Evolutionary conservation across 1,139 yeast genomes (phyloP).

Genomic region (Torulaspora globosa): DNA sequence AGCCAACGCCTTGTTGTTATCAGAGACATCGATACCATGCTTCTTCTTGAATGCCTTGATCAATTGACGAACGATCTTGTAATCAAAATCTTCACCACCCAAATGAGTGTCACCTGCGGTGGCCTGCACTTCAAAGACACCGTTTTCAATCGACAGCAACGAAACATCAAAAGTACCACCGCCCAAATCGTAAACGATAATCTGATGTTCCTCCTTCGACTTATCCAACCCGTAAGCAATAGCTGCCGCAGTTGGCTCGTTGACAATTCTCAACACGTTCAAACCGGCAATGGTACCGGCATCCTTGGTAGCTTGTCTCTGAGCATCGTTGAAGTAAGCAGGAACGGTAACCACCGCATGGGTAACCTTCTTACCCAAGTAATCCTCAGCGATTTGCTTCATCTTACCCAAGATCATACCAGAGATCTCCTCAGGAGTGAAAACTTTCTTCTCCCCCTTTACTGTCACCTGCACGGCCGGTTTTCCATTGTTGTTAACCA

Average conservation of each 20-base stretch:
- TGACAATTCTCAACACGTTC: conserved; percentile 85
- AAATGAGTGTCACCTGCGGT: conserved; percentile 95
- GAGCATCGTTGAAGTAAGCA: conserved; percentile 95
- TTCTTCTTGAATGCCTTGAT: conserved; percentile 84
- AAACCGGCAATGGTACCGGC: conserved; percentile 94
- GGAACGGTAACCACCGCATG: conserved; percentile 97
- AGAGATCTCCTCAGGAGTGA: conserved; percentile 86
- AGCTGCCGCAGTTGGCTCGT: conserved; percentile 96
- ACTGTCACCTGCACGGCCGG: conserved; percentile 74
- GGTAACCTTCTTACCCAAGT: conserved; percentile 81
- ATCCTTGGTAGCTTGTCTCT: conserved; percentile 94
- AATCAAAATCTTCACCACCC: conserved; percentile 97
- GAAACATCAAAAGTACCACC: conserved; percentile 97
- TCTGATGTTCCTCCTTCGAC: conserved; percentile 81
- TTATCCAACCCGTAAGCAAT: conserved; percentile 93
- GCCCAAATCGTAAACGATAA: conserved; percentile 91
- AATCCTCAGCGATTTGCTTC: conserved; percentile 92
- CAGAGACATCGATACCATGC: conserved; percentile 69
- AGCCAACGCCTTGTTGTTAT: conserved; percentile 75
- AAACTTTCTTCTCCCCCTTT: conserved; percentile 63
- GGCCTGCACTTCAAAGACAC: conserved; percentile 91
- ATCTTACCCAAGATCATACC: conserved; percentile 89
- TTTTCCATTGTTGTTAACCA: conserved; percentile 66
- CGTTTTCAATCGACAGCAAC: conserved; percentile 80
- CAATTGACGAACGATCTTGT: conserved; percentile 82